These are phyloP conservation scores for Agapanthus africanus DNA, from an alignment of 106 monocot species.

Conservation along the genomic window DNA sequence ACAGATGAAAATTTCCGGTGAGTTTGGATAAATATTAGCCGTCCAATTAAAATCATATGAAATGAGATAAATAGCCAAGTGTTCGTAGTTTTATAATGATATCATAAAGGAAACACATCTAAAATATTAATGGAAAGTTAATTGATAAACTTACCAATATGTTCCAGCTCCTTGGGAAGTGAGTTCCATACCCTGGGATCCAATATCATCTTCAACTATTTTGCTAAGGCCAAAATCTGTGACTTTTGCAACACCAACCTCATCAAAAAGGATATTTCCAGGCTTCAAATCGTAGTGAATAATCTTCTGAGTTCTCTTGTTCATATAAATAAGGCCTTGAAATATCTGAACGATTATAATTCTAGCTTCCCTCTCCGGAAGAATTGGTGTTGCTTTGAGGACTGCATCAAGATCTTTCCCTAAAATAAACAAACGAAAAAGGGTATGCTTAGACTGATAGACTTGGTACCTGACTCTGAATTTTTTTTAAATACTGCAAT, in stretches of 20 bases:
- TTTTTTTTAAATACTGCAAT: too few species aligned
- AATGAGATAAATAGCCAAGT: conserved; percentile 2
- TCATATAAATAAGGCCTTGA: conserved; percentile 91
- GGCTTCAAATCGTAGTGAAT: conserved; percentile 99
- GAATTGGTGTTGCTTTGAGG: conserved; percentile 82
- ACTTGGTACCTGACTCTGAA: neutral
- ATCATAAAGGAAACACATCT: conserved; percentile 4
- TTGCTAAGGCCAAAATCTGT: conserved; percentile 99
- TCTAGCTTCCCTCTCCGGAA: conserved; percentile 91
- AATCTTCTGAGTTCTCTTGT: conserved; percentile 85
- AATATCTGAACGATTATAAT: conserved; percentile 97
- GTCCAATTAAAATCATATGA: neutral
- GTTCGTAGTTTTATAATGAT: neutral
- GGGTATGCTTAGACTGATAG: neutral
- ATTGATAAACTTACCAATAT: conserved; percentile 61
- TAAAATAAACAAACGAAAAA: conserved; percentile 18
- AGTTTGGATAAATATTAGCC: neutral
- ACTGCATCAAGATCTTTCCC: conserved; percentile 98
- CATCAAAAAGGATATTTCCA: conserved; percentile 97
- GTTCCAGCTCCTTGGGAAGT: conserved; percentile 99
- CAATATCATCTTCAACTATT: conserved; percentile 90
- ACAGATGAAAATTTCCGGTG: neutral
- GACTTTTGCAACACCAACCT: conserved; percentile 82
- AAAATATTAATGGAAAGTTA: neutral
- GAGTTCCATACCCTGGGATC: conserved; percentile 96